Evolutionary conservation across 768 basidiomycete species (phyloP).

Genomic region (Rhizopogon roseolus): DNA sequence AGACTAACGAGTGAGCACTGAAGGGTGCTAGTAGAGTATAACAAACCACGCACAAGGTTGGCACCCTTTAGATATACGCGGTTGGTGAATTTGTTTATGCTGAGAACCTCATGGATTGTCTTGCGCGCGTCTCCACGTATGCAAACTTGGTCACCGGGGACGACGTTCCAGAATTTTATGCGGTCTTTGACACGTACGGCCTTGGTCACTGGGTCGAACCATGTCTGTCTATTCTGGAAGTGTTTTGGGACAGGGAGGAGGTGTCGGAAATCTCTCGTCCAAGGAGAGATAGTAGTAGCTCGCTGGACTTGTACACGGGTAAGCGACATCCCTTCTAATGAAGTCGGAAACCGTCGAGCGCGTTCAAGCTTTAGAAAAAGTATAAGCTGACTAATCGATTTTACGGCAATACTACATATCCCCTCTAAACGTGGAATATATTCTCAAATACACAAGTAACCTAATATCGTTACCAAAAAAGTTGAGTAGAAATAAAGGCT

Average conservation of each 20-base stretch:
- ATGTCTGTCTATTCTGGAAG: slow-evolving; percentile 41
- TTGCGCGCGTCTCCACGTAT: slow-evolving; percentile 59
- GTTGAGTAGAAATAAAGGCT: background rate
- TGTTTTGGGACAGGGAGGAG: slow-evolving; percentile 55
- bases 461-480: too few species aligned
- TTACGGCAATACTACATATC: background rate
- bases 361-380: background rate
- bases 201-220: slow-evolving; percentile 41
- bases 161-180: slow-evolving; percentile 84
- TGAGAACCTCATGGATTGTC: slow-evolving; percentile 62
- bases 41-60: slow-evolving; percentile 20
- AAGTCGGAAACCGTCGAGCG: background rate
- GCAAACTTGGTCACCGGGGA: slow-evolving; percentile 78
- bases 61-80: slow-evolving; percentile 52
- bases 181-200: slow-evolving; percentile 60
- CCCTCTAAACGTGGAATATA: background rate
- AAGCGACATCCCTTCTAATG: slow-evolving; percentile 18
- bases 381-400: background rate
- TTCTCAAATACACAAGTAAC: too few species aligned
- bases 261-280: slow-evolving; percentile 66
- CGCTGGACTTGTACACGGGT: slow-evolving; percentile 34
- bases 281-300: slow-evolving; percentile 48
- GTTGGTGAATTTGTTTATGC: slow-evolving; percentile 71
- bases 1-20: slow-evolving; percentile 1
- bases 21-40: background rate